Evolutionary conservation across 306 rosid genomes (phyloP), one percentile per base, ranked within the genome.

Genomic region (Prosopis cineraria): DNA sequence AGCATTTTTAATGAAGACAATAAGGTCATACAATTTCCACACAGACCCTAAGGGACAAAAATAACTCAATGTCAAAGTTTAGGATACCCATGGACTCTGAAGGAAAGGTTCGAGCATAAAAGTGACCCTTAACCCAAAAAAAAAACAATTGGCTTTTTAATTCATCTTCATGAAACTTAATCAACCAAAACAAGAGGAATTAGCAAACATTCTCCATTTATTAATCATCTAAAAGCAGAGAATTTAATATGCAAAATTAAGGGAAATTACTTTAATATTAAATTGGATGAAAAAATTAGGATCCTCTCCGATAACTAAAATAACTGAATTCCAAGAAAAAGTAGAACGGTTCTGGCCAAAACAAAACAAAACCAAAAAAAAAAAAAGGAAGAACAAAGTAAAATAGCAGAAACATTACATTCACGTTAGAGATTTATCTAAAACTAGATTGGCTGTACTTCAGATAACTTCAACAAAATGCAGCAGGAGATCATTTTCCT

Each of bases 171-270:
- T 68, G 37, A 55, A 72, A 68, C 72, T 72, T 10, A 50, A 60
- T 34, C 58, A 52, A 41, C 20, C 67, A 70, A 52, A 82, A 41
- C 53, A 58, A 47, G 29, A 44, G 20, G 75, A 68, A 70, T 44
- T 65, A 75, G 58, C 80, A 33, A 36, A 36, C 48, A 68, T 27
- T 34, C 10, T 10, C 25, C 19, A 58, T 1, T 14, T 45, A 70
- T 8, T 50, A 17, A 36, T 58, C 8, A 7, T 25, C 36, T 16
- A 33, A 41, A 72, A 60, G 68, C 43, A 60, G 52, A 55, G 17
- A 47, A 53, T n/a, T 43, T 20, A 60, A 25, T 55, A 45, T 17
- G 33, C 63, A 25, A 20, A 31, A 16, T 33, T 39, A 53, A 72
- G 71, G 34, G 41, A 41, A 48, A 34, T 53, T 36, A 13, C 44